Evolutionary conservation across 2,329 filamentous ascomycete genomes (phyloP), one percentile per base, ranked within the genome.

Genomic region (Penicillium polonicum): DNA sequence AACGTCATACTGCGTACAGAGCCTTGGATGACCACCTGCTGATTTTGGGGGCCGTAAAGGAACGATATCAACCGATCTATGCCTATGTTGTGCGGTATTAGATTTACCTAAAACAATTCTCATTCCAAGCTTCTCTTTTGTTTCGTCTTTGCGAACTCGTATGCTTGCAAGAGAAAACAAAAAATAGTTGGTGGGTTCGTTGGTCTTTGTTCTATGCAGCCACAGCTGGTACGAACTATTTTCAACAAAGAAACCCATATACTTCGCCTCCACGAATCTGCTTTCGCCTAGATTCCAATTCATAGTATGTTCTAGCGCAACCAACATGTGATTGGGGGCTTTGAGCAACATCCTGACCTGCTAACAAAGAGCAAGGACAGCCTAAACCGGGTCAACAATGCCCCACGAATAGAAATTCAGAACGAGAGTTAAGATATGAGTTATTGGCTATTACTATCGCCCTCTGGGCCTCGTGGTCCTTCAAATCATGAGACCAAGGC

Each of bases 1-100:
- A 27, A 27, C 45, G 15, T 19, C 45, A 48, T 48, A 36, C 15
- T 35, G 9, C 21, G 2, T 23, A 21, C 17, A 27, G 6, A 50
- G 19, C 4, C 21, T 49, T 48, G 19, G 9, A 35, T 8, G 31
- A 35, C 33, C 43, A 52, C 41, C 48, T 59, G 45, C 58, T 57
- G 46, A 48, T 54, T 57, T 38, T 17, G 21, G 54, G 58, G 48
- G 53, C 21, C 48, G 33, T 23, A 44, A 41, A 46, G 23, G 35
- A 13, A 6, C 25, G 29, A 56, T 25, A 33, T 35, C 31, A 38
- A 59, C 46, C 12, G 48, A 29, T n/a, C 23, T 29, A 13, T 35
- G 23, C 23, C 21, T 39, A 10, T 49, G 17, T 8, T n/a, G 15
- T 25, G 31, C 15, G 29, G 9, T 12, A 2, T 35, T 46, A 38